phyloP scores from a whole-genome alignment of 2,329 filamentous ascomycete species.

The Penicillium corylophilum region DNA sequence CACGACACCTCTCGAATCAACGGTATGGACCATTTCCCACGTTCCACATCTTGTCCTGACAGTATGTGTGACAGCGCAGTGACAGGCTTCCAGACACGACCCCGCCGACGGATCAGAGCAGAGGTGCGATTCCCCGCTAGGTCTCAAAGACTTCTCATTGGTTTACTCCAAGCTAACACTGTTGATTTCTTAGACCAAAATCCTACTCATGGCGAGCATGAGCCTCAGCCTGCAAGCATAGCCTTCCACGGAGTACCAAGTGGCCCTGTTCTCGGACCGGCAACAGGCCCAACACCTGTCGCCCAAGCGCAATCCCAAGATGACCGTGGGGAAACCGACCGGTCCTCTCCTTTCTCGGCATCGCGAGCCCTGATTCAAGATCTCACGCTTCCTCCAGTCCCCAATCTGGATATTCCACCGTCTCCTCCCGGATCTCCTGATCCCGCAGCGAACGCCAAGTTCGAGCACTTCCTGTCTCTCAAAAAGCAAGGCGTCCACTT shows the following conservation, averaged over 20 bases:
- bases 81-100: neutral
- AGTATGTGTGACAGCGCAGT: neutral
- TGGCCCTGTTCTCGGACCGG: slow-evolving; percentile 39
- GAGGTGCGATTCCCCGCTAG: neutral
- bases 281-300: slow-evolving; percentile 36
- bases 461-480: slow-evolving; percentile 59
- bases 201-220: neutral
- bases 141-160: neutral
- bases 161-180: neutral
- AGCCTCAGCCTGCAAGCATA: neutral
- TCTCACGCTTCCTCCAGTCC: slow-evolving; percentile 53
- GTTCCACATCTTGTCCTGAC: slow-evolving; percentile 1
- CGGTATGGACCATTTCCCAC: slow-evolving; percentile 21
- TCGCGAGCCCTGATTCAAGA: slow-evolving; percentile 54
- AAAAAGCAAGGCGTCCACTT: slow-evolving; percentile 65
- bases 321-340: slow-evolving; percentile 11
- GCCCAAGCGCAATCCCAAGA: slow-evolving; percentile 18
- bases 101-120: neutral
- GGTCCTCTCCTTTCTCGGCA: slow-evolving; percentile 51
- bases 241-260: slow-evolving; percentile 15
- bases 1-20: slow-evolving; percentile 11
- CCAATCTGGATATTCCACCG: slow-evolving; percentile 46
- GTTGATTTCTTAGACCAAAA: slow-evolving; percentile 2
- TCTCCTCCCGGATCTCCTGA: slow-evolving; percentile 49
- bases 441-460: slow-evolving; percentile 53